Evolutionary conservation across 2,329 filamentous ascomycete genomes (phyloP).

Genomic region (Nannizziopsis arthrosporioides): DNA sequence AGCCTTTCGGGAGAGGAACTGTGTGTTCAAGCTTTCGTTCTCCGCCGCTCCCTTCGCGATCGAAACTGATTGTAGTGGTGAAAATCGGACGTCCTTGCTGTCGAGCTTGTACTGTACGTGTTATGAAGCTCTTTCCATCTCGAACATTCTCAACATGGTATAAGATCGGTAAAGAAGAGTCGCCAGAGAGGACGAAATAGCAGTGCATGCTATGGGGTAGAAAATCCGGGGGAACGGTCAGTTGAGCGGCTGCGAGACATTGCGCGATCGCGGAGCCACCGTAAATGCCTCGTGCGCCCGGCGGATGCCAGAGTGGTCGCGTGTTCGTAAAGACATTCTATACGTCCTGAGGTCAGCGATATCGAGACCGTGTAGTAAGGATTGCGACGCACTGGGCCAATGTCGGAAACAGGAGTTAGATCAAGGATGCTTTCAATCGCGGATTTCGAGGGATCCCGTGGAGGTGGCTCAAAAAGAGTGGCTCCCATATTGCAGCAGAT

Average conservation of each 20-base stretch:
- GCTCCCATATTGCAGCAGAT: slow-evolving; percentile 18
- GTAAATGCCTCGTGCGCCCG: slow-evolving; percentile 83
- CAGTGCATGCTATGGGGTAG: slow-evolving; percentile 94
- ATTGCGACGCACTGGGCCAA: slow-evolving; percentile 46
- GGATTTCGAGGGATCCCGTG: slow-evolving; percentile 58
- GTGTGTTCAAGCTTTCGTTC: slow-evolving; percentile 54
- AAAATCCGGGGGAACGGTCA: slow-evolving; percentile 69
- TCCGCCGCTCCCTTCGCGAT: slow-evolving; percentile 46
- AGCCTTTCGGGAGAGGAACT: slow-evolving; percentile 43
- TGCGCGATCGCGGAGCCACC: slow-evolving; percentile 90
- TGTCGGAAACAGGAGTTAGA: slow-evolving; percentile 56
- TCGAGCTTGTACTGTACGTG: slow-evolving; percentile 87
- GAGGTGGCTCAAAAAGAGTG: slow-evolving; percentile 65
- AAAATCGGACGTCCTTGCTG: slow-evolving; percentile 86
- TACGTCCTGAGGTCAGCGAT: neutral
- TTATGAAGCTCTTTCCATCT: slow-evolving; percentile 79
- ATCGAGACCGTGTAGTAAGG: neutral
- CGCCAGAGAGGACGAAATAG: slow-evolving; percentile 92
- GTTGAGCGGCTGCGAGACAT: slow-evolving; percentile 74
- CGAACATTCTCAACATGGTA: slow-evolving; percentile 93
- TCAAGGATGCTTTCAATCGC: slow-evolving; percentile 84
- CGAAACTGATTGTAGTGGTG: slow-evolving; percentile 87
- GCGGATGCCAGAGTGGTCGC: slow-evolving; percentile 80
- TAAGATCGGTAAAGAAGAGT: slow-evolving; percentile 70
- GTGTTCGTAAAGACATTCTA: slow-evolving; percentile 93